Conservation (phyloP, 2,329 filamentous ascomycete genomes). For the Penicillium psychrosexuale region DNA sequence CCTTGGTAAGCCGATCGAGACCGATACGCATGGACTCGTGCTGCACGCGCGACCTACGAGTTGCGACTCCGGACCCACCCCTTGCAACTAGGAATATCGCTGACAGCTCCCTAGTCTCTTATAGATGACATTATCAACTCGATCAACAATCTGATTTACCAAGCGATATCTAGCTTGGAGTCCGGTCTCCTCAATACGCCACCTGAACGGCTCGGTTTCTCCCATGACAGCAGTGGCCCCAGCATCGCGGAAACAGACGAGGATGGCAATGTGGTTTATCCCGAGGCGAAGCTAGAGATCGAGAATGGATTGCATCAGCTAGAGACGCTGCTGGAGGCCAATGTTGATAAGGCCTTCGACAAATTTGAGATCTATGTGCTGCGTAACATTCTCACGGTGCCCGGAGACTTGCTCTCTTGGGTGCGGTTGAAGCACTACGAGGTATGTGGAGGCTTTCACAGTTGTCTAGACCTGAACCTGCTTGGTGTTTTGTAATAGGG, state of each 20-base stretch:
- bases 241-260: slow-evolving; percentile 48
- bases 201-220: slow-evolving; percentile 78
- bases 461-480: not conserved
- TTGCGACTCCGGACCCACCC: slow-evolving; percentile 1
- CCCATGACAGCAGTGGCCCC: slow-evolving; percentile 46
- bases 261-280: slow-evolving; percentile 46
- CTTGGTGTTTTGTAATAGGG: not conserved
- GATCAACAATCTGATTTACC: slow-evolving; percentile 88
- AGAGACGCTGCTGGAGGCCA: slow-evolving; percentile 75
- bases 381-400: slow-evolving; percentile 75
- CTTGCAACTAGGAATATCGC: slow-evolving; percentile 13
- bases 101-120: slow-evolving; percentile 61
- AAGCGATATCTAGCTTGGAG: slow-evolving; percentile 84
- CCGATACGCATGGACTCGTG: not conserved
- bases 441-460: slow-evolving; percentile 41
- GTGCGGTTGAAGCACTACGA: slow-evolving; percentile 83
- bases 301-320: slow-evolving; percentile 84
- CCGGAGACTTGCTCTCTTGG: slow-evolving; percentile 70
- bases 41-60: not conserved
- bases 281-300: slow-evolving; percentile 66
- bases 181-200: slow-evolving; percentile 71
- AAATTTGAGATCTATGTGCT: slow-evolving; percentile 86
- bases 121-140: slow-evolving; percentile 98
- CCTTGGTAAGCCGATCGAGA: slow-evolving; percentile 62
- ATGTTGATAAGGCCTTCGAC: slow-evolving; percentile 81